phyloP scores from a whole-genome alignment of 2,329 filamentous ascomycete species.

The Colletotrichum ledebouriae region DNA sequence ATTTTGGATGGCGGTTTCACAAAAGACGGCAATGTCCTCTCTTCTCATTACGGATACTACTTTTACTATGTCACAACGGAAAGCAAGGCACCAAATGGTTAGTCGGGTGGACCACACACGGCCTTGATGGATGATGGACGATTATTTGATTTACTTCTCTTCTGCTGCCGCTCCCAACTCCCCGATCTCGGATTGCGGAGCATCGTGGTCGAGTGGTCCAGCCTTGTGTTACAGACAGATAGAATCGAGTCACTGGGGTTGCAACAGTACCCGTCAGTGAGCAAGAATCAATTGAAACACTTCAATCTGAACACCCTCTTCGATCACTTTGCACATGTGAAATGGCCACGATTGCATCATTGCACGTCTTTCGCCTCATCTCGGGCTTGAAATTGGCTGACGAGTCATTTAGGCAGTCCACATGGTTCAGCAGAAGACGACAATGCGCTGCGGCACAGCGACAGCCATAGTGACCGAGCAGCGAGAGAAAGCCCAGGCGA shows the following conservation, averaged over 20 bases:
- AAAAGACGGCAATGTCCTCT: slow-evolving; percentile 41
- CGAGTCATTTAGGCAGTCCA: slow-evolving; percentile 40
- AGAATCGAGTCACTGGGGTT: slow-evolving; percentile 27
- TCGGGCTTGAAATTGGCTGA: slow-evolving; percentile 37
- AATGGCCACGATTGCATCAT: slow-evolving; percentile 39
- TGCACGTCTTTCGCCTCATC: slow-evolving; percentile 26
- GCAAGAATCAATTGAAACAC: slow-evolving; percentile 37
- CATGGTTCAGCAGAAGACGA: slow-evolving; percentile 34
- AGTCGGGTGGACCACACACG: slow-evolving; percentile 24
- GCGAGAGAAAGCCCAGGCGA: slow-evolving; percentile 1
- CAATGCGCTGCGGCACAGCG: slow-evolving; percentile 15
- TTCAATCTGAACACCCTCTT: slow-evolving; percentile 25
- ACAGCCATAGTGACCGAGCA: slow-evolving; percentile 10
- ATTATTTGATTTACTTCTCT: slow-evolving; percentile 30
- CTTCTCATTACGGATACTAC: slow-evolving; percentile 27
- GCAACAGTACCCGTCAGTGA: slow-evolving; percentile 33
- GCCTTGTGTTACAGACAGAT: slow-evolving; percentile 42
- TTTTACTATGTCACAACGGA: slow-evolving; percentile 31
- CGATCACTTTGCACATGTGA: slow-evolving; percentile 5
- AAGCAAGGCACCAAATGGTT: slow-evolving; percentile 26
- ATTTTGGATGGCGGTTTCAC: slow-evolving; percentile 27
- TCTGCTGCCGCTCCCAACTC: slow-evolving; percentile 41
- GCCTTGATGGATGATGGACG: slow-evolving; percentile 40
- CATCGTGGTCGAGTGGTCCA: slow-evolving; percentile 37
- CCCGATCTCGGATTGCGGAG: slow-evolving; percentile 29